A percentile compares a stretch with the other conserved stretches of the same genome.
Evolutionary conservation across 2,329 filamentous ascomycete species (phyloP).

Genomic region (Gnomoniopsis sp.): DNA sequence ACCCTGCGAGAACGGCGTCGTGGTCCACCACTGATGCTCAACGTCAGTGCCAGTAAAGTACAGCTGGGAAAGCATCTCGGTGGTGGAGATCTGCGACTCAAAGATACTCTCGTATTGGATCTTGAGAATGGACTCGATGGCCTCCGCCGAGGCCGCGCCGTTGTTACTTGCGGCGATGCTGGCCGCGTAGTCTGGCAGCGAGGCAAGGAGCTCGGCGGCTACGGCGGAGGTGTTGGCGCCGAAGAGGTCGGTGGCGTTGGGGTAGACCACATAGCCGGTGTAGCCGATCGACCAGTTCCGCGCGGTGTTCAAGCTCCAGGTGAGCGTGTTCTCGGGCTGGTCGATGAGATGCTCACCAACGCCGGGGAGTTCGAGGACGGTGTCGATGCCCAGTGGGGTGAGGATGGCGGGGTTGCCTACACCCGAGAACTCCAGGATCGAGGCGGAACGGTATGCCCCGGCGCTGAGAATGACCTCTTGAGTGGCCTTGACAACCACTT

Average conservation of each 20-base stretch:
- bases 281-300: neutral
- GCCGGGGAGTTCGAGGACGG: conserved; percentile 4
- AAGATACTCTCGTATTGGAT: neutral
- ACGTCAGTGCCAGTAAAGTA: conserved; percentile 30
- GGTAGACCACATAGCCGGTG: neutral
- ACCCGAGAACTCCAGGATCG: conserved; percentile 11
- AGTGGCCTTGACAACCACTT: conserved; percentile 3
- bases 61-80: conserved; percentile 29
- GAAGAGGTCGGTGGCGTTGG: neutral
- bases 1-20: conserved; percentile 12
- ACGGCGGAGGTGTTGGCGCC: neutral
- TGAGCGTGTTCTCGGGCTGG: neutral
- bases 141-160: neutral
- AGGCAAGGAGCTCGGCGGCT: neutral
- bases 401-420: conserved; percentile 7
- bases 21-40: conserved; percentile 34
- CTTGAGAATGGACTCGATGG: neutral
- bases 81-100: neutral
- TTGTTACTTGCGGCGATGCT: conserved; percentile 1
- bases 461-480: conserved; percentile 10
- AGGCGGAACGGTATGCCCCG: conserved; percentile 8
- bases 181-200: neutral
- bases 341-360: conserved; percentile 14
- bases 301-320: neutral
- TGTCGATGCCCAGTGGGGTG: conserved; percentile 1